Conservation (phyloP, 1,284 basidiomycete species). For the Leccinum variabile region DNA sequence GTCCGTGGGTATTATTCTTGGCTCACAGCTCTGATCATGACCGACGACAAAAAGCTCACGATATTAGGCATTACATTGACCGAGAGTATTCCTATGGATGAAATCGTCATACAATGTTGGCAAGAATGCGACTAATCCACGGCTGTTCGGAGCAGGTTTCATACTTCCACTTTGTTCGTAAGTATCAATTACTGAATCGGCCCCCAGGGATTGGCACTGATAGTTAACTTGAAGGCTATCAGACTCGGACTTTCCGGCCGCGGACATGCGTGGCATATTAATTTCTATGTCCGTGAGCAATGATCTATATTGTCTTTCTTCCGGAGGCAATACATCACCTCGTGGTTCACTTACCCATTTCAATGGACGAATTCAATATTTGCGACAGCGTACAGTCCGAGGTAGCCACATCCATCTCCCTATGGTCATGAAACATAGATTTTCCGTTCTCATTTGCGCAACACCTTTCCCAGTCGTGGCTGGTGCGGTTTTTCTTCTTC, state of each 20-base stretch:
- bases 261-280: background rate
- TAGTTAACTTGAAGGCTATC: background rate
- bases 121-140: background rate
- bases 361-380: background rate
- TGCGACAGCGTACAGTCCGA: background rate
- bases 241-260: background rate
- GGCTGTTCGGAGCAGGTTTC: background rate
- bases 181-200: background rate
- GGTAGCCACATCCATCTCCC: background rate
- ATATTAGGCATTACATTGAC: background rate
- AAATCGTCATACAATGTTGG: background rate
- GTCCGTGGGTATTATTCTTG: background rate
- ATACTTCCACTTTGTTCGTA: background rate
- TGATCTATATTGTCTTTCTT: background rate
- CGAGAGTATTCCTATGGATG: background rate
- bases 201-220: background rate
- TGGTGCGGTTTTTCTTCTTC: background rate
- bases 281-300: background rate
- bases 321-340: background rate
- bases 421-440: background rate
- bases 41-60: background rate
- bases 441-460: background rate
- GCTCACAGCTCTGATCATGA: background rate
- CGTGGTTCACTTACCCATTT: background rate
- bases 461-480: background rate